Evolutionary conservation across 768 basidiomycete genomes (phyloP).

Genomic region (Suillus paluster): DNA sequence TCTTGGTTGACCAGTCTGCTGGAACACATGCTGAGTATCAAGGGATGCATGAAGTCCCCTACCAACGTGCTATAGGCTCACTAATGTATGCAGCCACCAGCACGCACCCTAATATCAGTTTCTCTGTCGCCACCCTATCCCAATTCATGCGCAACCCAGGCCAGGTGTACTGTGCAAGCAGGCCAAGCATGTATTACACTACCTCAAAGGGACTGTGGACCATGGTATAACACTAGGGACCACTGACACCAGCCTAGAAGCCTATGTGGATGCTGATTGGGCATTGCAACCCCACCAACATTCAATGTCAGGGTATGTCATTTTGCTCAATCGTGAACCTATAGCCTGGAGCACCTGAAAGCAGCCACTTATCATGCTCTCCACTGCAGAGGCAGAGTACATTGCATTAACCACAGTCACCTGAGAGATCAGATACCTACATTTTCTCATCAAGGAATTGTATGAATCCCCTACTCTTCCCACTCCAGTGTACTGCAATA

Average conservation of each 20-base stretch:
- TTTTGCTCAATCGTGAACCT: slow-evolving; percentile 21
- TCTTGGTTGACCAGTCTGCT: background rate
- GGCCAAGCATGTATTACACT: background rate
- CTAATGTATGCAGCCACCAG: slow-evolving; percentile 19
- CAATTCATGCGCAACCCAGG: slow-evolving; percentile 23
- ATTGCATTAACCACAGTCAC: slow-evolving; percentile 32
- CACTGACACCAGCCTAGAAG: no score
- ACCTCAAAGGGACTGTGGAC: slow-evolving; percentile 11
- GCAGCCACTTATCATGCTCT: slow-evolving; percentile 31
- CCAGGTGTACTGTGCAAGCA: slow-evolving; percentile 10
- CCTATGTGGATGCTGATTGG: slow-evolving; percentile 32
- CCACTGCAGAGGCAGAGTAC: slow-evolving; percentile 34
- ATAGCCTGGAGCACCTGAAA: slow-evolving; percentile 34
- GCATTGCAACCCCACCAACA: slow-evolving; percentile 9
- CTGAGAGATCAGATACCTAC: slow-evolving; percentile 42
- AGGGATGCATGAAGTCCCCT: background rate
- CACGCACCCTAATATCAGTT: slow-evolving; percentile 28
- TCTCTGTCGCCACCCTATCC: slow-evolving; percentile 23
- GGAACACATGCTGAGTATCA: no score
- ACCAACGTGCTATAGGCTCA: slow-evolving; percentile 17
- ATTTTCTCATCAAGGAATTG: slow-evolving; percentile 19
- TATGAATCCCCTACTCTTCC: no score
- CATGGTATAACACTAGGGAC: background rate
- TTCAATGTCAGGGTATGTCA: slow-evolving; percentile 31
- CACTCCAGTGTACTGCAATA: slow-evolving; percentile 20